phyloP scores from a whole-genome alignment of 352 stramenopile genomes.

The Albugo candida region DNA sequence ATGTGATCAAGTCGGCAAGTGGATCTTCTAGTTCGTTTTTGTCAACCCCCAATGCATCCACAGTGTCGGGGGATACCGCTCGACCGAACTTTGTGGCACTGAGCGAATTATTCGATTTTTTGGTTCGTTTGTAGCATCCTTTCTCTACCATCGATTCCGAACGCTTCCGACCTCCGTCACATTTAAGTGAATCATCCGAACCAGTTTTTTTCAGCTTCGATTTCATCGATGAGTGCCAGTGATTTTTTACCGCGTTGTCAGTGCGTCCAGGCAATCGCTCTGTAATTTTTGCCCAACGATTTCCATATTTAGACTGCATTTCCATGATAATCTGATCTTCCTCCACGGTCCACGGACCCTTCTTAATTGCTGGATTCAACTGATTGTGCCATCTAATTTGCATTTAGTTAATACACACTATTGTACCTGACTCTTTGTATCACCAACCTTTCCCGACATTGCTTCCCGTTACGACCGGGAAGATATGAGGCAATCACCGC shows the following conservation, averaged over 20 bases:
- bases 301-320: slow-evolving; percentile 79
- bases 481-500: slow-evolving; percentile 31
- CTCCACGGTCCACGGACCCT: slow-evolving; percentile 50
- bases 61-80: too few relatives aligned
- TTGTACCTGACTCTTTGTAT: too few relatives aligned
- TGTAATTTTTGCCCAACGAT: slow-evolving; percentile 96
- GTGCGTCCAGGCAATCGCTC: slow-evolving; percentile 86
- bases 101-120: too few relatives aligned
- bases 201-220: slow-evolving; percentile 15
- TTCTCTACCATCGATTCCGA: too few relatives aligned
- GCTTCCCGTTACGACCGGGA: slow-evolving; percentile 37
- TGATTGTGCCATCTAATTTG: slow-evolving; percentile 65
- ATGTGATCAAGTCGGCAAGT: too few relatives aligned
- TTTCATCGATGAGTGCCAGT: slow-evolving; percentile 84
- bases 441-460: slow-evolving; percentile 35
- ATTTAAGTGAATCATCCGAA: not conserved
- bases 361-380: slow-evolving; percentile 60
- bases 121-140: too few relatives aligned
- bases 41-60: too few relatives aligned
- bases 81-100: too few relatives aligned
- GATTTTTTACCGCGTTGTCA: slow-evolving; percentile 97
- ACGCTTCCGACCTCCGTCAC: too few relatives aligned
- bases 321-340: slow-evolving; percentile 75
- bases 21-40: too few relatives aligned
- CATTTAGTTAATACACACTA: too few relatives aligned